Evolutionary conservation across 352 stramenopile species (phyloP), one percentile per base, ranked within the genome.

Genomic region (Halophytophthora batemanensis): DNA sequence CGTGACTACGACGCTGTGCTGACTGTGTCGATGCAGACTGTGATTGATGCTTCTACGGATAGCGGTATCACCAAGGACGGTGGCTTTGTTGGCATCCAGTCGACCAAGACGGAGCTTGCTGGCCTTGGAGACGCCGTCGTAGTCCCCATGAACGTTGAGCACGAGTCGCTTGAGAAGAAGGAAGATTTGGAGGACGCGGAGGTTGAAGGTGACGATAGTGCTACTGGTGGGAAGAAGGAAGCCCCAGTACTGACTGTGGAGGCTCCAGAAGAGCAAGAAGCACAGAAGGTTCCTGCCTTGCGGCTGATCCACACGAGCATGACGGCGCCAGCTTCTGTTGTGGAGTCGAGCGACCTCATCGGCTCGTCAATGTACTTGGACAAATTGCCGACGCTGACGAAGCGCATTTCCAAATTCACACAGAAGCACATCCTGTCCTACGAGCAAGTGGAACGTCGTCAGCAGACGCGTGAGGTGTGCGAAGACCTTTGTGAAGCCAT

Each of bases 401-500:
- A 87, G 53, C 78, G 77, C 15, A 88, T 93, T 49, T 49, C 67
- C 12, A 90, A 93, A 62, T 95, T 79, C 59, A 90, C 74, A 19
- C 53, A 54, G 12, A 67, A 73, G 39, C 68, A 91, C 37, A 90
- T 96, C 47, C 53, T 95, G 11, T 79, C 72, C 10, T 42, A 65
- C 0, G 65, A 85, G 0, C 56, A 74, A 35, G 70, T 96, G 25
- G 71, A 74, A 48, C 49, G 55, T 19, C 83, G 85, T 11, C 84
- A 96, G 44, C 44, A 87, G 13, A 85, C 88, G 13, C 69, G 75
- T 2, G 74, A 86, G 39, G 45, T 92, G 21, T 93, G 87, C 58
- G 83, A 90, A 63, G 82, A 97, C 39, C 73, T 98, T 6, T 96
- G 84, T 56, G 82, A 96, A 52, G 82, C 89, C 22, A 97, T 99